Evolutionary conservation across 495 filamentous ascomycete genomes (phyloP), one percentile per base, ranked within the genome.

Genomic region (Lepraria neglecta): DNA sequence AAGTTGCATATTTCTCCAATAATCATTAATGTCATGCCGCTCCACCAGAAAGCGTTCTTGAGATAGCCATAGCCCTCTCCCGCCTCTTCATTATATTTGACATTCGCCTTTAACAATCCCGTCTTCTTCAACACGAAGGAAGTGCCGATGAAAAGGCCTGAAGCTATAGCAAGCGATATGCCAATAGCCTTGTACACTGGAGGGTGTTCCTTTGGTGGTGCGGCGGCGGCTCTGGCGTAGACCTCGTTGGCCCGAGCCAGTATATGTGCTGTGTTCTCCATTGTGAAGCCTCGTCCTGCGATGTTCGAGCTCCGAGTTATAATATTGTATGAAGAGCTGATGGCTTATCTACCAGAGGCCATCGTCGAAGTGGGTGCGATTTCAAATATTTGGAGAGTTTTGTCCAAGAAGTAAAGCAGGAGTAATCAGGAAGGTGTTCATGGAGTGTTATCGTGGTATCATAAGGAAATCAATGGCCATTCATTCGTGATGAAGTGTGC

Each of bases 41-140:
- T 72, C 94, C 94, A 98, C 94, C 94, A 98, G 76, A 81, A 97
- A 21, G 79, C 75, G 70, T 98, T 98, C 80, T 95, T 96, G 67
- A 98, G 82, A 72, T 98, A 98, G 62, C 94, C 95, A 71, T 98
- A 98, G 38, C 94, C 94, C 72, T 97, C 92, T 54, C 94, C 94
- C 3, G 92, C 91, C 65, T 92, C 90, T 71, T 97, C 92, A 68
- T 95, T 88, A 74, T 97, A 97, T 75, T 97, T 98, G 65, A 89
- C 82, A 72, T 98, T 98, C 48, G 94, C 94, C 67, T 82, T 91
- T 48, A 98, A 79, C 62, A 98, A 72, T 1, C 94, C 94, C 56
- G 86, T 79, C 77, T 98, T 98, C 75, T 97, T 97, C 62, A 98
- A 71, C 46, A 98, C 92, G 69, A 98, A 98, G 1, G 94, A 97